phyloP scores from a whole-genome alignment of 441 rosid species.

The Raphanus hybrid region DNA sequence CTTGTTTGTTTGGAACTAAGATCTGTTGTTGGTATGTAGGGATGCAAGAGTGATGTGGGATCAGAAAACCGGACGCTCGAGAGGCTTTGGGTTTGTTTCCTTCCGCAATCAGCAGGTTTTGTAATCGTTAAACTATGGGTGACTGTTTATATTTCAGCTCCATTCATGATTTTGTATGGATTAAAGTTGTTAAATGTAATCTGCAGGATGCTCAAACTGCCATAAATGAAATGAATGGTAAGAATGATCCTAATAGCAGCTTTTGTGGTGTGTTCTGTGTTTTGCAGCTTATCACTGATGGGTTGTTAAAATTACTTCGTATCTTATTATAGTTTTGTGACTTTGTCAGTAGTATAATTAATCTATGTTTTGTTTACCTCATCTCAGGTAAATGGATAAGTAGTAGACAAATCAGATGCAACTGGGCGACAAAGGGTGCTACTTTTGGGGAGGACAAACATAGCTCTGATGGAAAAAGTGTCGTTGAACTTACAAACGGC shows the following conservation, averaged over 20 bases:
- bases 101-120: constrained; percentile 78
- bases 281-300: too few relatives aligned
- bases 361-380: constrained; percentile 12
- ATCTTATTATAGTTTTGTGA: too few relatives aligned
- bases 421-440: constrained; percentile 79
- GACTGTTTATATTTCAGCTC: constrained; percentile 5
- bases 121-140: not conserved
- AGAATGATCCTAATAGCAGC: constrained; percentile 16
- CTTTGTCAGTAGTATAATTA: too few relatives aligned
- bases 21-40: constrained; percentile 41
- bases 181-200: constrained; percentile 5
- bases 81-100: constrained; percentile 92
- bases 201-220: constrained; percentile 87
- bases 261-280: too few relatives aligned
- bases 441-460: constrained; percentile 57
- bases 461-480: constrained; percentile 59
- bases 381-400: constrained; percentile 72
- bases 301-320: too few relatives aligned
- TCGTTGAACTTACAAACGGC: constrained; percentile 65
- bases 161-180: constrained; percentile 5
- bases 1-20: constrained; percentile 7
- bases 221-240: constrained; percentile 80
- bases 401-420: constrained; percentile 73
- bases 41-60: constrained; percentile 99
- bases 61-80: constrained; percentile 90